These are phyloP conservation scores for Coniochaeta pulveracea DNA, from an alignment of 2,329 filamentous ascomycete species.

Conservation along the genomic window DNA sequence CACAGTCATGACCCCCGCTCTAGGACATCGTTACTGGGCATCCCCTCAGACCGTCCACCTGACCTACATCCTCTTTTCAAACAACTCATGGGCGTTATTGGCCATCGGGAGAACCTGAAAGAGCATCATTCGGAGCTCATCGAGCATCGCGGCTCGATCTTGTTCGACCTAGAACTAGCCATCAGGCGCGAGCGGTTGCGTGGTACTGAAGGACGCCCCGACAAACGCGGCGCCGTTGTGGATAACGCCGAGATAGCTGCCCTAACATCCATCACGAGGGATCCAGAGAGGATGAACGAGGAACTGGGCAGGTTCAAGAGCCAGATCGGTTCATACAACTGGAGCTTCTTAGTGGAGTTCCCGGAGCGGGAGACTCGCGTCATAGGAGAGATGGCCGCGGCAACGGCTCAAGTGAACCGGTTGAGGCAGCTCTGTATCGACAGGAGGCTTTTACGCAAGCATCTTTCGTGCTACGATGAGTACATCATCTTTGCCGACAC, in stretches of 20 bases:
- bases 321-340: conserved; percentile 22
- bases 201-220: background rate
- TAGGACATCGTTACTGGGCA: conserved; percentile 14
- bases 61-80: conserved; percentile 36
- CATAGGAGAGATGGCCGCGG: conserved; percentile 19
- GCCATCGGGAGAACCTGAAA: conserved; percentile 32
- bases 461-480: conserved; percentile 25
- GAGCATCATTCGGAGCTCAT: conserved; percentile 35
- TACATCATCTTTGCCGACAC: conserved; percentile 25
- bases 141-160: conserved; percentile 24
- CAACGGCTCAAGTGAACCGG: conserved; percentile 19
- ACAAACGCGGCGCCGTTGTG: conserved; percentile 12
- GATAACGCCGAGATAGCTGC: conserved; percentile 24
- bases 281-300: conserved; percentile 9
- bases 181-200: conserved; percentile 11
- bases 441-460: conserved; percentile 28
- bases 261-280: conserved; percentile 15
- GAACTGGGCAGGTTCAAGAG: conserved; percentile 10
- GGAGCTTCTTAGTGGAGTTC: conserved; percentile 33
- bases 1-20: conserved; percentile 6
- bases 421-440: conserved; percentile 28
- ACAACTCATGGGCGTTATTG: conserved; percentile 28
- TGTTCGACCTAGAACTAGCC: conserved; percentile 21
- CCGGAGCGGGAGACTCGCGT: conserved; percentile 22
- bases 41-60: conserved; percentile 12